Base-by-base conservation (phyloP, 805 yeast genomes). In the Cyberlindnera petersonii region DNA sequence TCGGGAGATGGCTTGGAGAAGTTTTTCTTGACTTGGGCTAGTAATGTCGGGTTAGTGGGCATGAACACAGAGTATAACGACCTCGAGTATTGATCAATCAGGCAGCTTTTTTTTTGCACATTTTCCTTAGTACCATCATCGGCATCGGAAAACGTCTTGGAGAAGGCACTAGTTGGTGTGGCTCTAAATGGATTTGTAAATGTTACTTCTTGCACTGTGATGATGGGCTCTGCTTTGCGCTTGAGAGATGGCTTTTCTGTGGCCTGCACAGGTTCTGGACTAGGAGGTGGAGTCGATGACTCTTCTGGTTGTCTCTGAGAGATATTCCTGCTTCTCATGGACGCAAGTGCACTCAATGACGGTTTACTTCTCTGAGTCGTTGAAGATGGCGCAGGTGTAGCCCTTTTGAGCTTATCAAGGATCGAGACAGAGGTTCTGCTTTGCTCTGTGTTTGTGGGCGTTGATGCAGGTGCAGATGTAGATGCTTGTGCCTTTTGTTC, bases 1-100 rank as follows among this genome's bases (percentile, higher is more conserved):
- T 89, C 97, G 5, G 96, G 96, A 49, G 95, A 83, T 13, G 88
- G 88, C 45, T 70, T 66, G 10, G 61, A 58, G 49, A 86, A 86
- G 48, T 77, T 82, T 31, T 68, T 53, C 33, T 69, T 66, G 3
- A 74, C 60, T 40, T 54, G 50, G 24, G 58, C 53, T 32, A 66
- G 68, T 52, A 67, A 49, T 41, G 64, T 53, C 33, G 46, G 38
- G 37, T 50, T 48, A 71, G 78, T 66, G 55, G 54, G 50, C n/a
- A 66, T 66, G 35, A 45, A 58, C 44, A 63, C 54, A 11, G 63
- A 40, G 36, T 51, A 58, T 13, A 65, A n/a, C n/a, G 34, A 8
- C 32, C 38, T 13, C 53, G 49, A n/a, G n/a, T n/a, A n/a, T n/a
- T 51, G 42, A 35, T 55, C 59, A 41, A 35, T 40, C 45, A 42